Base-by-base conservation (phyloP, 208 protist genomes). In the Leishmania amazonensis region DNA sequence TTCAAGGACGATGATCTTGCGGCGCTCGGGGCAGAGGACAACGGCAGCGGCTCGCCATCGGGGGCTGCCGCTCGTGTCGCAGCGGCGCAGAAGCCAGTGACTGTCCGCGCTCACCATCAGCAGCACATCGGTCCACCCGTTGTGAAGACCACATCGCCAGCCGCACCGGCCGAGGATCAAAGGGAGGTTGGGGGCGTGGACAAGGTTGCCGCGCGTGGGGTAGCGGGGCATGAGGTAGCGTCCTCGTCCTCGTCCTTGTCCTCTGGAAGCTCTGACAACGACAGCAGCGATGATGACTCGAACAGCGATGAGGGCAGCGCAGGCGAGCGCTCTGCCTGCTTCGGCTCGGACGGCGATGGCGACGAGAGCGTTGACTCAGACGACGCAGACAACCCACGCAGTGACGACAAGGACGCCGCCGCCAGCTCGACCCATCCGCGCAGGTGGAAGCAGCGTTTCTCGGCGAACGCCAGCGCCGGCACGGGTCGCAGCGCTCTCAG, bases 1-100 rank as follows among this genome's bases (percentile, higher is more conserved):
- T 84, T 84, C 35, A 62, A 58, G 0, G 49, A 62, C 13, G 70
- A 35, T 4, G 81, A 84, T n/a, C 75, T 84, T 11, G 75, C 68
- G 15, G 67, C 5, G 45, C 68, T 80, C 24, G 54, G 51, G 11
- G 51, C 49, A 3, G 64, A 64, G 38, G 53, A 74, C 47, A 38
- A 31, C 38, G 40, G 15, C 47, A 62, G 57, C 28, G 45, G 11
- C 45, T 28, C 45, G 2, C 35, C 28, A 5, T 9, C 62, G 7
- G 5, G 68, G 57, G 17, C 40, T 31, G 53, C 49, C 15, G 2
- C n/a, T 6, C 6, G 6, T 19, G 73, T 15, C 31, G 53, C 73
- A 40, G n/a, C 6, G 9, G 24, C 2, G 6, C 42, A 64, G 11
- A 62, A 8, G n/a, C 42, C 71, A 35, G 31, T n/a, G 40, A 35